Base-by-base conservation (phyloP, 371 early-diverging fungal genomes). In the Mucor sp. region DNA sequence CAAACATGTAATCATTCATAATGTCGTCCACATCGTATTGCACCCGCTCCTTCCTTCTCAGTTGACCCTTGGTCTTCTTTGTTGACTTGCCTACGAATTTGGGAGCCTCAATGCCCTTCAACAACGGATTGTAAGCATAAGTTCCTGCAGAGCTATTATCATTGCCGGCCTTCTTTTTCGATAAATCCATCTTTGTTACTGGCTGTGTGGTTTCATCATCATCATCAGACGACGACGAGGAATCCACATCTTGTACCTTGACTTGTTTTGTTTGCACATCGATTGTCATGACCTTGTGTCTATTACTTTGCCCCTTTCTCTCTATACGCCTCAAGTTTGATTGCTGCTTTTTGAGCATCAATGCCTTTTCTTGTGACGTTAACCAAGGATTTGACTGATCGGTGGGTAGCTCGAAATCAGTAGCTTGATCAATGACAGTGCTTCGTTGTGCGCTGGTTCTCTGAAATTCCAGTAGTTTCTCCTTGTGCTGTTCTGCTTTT, bases 381-480 rank as follows among this genome's bases (percentile, higher is more conserved):
- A 91, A 68, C 96, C 96, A 95, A 58, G 87, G 87, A 58, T 90
- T 88, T 37, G 74, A 74, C 25, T 82, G 80, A 60, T 90, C 90
- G 5, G 85, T 82, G 3, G 89, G 87, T 19, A 85, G 67, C 33
- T 88, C 89, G 79, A 93, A 93, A 70, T 94, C 95, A 3, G 91
- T 80, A 0, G 93, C 91, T 73, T 88, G 86, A 76, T 94, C 95
- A 61, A 90, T 89, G 11, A 94, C 92, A 35, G 81, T 85, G 33
- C 93, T 93, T 43, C 95, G 79, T 65, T 88, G 84, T 0, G 93
- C 91, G 53, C 90, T 89, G 12, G 93, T 93, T 28, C 91, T 84
- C 63, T 96, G 94, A 63, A 84, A 94, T 55, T 93, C 94, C 30
- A 95, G 74, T 60, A 95, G 67, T 28, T 86, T 82, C 39, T 92